phyloP scores from a whole-genome alignment of 75 land plant genomes.

The Picea glauca region DNA sequence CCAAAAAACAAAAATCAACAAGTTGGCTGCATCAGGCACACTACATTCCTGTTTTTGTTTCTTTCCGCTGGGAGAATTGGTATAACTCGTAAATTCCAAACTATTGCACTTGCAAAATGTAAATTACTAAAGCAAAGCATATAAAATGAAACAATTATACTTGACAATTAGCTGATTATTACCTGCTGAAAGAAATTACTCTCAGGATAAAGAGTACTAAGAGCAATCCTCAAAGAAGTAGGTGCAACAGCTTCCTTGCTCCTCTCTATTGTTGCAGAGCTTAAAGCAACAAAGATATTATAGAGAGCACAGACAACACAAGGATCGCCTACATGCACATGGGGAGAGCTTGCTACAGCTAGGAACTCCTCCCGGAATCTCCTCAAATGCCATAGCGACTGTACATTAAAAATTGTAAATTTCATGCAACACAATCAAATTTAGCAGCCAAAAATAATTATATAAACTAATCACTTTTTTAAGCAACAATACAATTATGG shows the following conservation, averaged over 20 bases:
- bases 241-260: slow-evolving; percentile 67
- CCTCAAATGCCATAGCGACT: slow-evolving; percentile 89
- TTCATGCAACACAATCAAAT: neutral
- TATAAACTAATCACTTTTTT: too few relatives aligned
- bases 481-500: too few relatives aligned
- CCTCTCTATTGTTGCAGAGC: slow-evolving; percentile 27
- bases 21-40: neutral
- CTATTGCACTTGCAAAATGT: neutral
- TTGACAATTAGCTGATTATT: slow-evolving; percentile 1
- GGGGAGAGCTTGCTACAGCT: slow-evolving; percentile 38
- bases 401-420: slow-evolving; percentile 9
- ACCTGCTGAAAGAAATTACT: slow-evolving; percentile 91
- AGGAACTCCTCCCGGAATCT: slow-evolving; percentile 77
- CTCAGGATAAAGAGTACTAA: slow-evolving; percentile 73
- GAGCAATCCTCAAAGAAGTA: slow-evolving; percentile 64
- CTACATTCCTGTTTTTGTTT: neutral
- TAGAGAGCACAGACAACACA: slow-evolving; percentile 89
- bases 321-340: slow-evolving; percentile 78
- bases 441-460: neutral
- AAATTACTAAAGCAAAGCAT: neutral
- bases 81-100: neutral
- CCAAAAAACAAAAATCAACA: neutral
- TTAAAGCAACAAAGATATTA: slow-evolving; percentile 69
- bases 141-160: neutral
- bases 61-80: neutral